phyloP scores from a whole-genome alignment of 768 basidiomycete genomes.

The Bullera alba region DNA sequence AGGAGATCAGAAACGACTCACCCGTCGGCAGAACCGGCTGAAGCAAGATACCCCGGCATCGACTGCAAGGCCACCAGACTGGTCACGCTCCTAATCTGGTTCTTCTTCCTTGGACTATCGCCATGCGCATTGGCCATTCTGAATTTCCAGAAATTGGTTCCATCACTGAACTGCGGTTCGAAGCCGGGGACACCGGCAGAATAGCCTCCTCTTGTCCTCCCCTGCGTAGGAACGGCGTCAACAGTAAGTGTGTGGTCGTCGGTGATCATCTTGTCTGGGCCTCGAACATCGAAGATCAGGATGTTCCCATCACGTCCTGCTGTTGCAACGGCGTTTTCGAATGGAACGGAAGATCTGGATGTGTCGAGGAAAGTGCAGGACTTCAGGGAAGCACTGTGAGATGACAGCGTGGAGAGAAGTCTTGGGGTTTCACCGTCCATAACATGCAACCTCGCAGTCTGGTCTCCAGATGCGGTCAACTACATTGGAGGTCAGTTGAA shows the following conservation, averaged over 20 bases:
- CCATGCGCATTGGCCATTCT: conserved; percentile 17
- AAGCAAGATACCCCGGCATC: conserved; percentile 39
- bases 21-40: conserved; percentile 46
- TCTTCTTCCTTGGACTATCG: conserved; percentile 9
- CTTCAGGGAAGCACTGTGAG: conserved; percentile 40
- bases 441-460: conserved; percentile 29
- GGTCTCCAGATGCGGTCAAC: conserved; percentile 41
- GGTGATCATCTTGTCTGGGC: neutral
- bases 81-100: conserved; percentile 27
- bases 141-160: conserved; percentile 37
- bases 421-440: conserved; percentile 22
- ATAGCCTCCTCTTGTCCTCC: conserved; percentile 22
- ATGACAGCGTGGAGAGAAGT: conserved; percentile 28
- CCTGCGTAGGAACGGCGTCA: neutral
- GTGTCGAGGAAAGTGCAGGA: conserved; percentile 39
- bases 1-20: conserved; percentile 13
- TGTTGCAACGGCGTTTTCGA: no score
- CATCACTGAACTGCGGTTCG: conserved; percentile 14
- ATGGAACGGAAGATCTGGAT: conserved; percentile 21
- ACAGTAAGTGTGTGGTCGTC: neutral
- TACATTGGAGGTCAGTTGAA: no score
- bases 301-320: conserved; percentile 44
- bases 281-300: conserved; percentile 39
- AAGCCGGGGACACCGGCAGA: conserved; percentile 30
- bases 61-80: conserved; percentile 34